Base-by-base conservation (phyloP, 768 basidiomycete species). In the Plicaturopsis crispa region DNA sequence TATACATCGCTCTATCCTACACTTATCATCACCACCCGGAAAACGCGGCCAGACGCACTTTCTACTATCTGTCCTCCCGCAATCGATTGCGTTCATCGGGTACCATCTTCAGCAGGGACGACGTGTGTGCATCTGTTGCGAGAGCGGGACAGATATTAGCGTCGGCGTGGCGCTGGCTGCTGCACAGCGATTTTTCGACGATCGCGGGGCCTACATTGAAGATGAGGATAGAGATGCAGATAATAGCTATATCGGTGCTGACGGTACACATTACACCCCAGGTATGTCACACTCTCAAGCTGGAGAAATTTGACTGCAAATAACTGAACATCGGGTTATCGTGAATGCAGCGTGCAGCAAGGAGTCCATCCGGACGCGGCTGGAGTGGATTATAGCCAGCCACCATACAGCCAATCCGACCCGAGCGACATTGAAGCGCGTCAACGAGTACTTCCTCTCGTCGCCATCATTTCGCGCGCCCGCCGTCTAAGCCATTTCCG, bases 301-400 rank as follows among this genome's bases (percentile, higher is more conserved):
- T n/a, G n/a, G n/a, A n/a, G n/a, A n/a, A n/a, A n/a, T n/a, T n/a
- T n/a, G n/a, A n/a, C n/a, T n/a, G n/a, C n/a, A n/a, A n/a, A n/a
- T n/a, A n/a, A n/a, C n/a, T n/a, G n/a, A n/a, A n/a, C n/a, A n/a
- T n/a, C n/a, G n/a, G n/a, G n/a, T n/a, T n/a, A n/a, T 14, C 14
- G 26, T 28, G 8, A 28, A 28, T 28, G 26, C 14, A 28, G 26
- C 26, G 26, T n/a, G n/a, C n/a, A 69, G 65, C 46, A 96, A 96
- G 55, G 57, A 66, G 14, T 59, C 69, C 10, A 75, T 97, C 45
- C 74, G 77, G 8, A 80, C 66, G 10, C 71, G 90, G 13, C 65
- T 97, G 24, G 82, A 97, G 53, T 90, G 86, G 87, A 76, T 97
- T 34, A 83, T 92, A 41, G 67, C 81, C 14, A 80, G 76, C 46